Percentiles rank a stretch among this genome's conserved stretches.
Evolutionary conservation across 2,329 filamentous ascomycete genomes (phyloP).

Genomic region (Trichophyton mentagrophytes): DNA sequence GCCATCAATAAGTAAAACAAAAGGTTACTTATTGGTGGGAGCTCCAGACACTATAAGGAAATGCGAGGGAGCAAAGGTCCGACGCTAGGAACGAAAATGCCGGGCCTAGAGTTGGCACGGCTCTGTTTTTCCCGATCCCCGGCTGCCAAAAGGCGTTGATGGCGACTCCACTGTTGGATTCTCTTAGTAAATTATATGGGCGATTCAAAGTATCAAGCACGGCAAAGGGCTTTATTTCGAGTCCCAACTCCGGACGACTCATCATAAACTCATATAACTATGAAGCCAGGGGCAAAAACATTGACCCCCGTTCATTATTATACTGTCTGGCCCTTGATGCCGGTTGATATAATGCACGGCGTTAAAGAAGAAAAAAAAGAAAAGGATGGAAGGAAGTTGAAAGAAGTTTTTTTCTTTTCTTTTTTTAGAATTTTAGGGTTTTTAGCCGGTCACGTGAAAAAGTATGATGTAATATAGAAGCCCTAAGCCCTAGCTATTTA

Average conservation of each 20-base stretch:
- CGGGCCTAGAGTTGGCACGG: neutral
- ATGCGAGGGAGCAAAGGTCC: neutral
- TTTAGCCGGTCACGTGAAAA: neutral
- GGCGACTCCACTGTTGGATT: neutral
- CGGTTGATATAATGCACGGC: neutral
- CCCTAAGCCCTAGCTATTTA: conserved; percentile 1
- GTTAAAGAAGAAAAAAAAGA: neutral
- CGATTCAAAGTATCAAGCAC: neutral
- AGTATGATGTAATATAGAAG: neutral
- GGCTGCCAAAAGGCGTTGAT: neutral
- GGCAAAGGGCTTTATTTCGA: neutral
- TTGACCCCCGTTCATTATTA: neutral
- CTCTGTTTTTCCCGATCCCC: neutral
- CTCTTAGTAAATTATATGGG: neutral
- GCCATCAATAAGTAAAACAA: neutral
- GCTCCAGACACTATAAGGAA: conserved; percentile 3
- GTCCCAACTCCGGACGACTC: neutral
- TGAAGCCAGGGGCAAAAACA: neutral
- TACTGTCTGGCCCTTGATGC: neutral
- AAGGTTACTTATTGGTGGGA: conserved; percentile 2
- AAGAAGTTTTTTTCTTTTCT: neutral
- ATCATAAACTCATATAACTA: neutral
- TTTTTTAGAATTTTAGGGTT: neutral
- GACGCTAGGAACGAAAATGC: neutral
- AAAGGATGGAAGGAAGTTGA: neutral